Conservation (phyloP, 225 moss, liverwort and hornwort species). For the Pleurozium schreberi region DNA sequence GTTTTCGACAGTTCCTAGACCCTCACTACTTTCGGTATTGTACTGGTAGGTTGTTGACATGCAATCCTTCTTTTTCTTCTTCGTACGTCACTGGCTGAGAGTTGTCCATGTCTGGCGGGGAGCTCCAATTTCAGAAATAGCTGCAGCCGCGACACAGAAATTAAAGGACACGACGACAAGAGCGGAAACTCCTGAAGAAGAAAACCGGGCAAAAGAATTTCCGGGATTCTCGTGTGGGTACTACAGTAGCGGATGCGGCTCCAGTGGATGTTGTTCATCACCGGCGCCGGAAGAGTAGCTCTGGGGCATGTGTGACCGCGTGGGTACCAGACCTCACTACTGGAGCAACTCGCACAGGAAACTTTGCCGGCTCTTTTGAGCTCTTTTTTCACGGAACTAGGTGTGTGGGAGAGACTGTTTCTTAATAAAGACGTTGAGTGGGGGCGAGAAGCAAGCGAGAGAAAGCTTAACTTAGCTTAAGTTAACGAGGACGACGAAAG, state of each 20-base stretch:
- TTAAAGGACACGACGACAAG: not conserved
- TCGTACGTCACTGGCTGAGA: not conserved
- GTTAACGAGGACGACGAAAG: not conserved
- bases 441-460: not conserved
- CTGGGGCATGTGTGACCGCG: not conserved
- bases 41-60: not conserved
- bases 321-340: not conserved
- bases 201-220: not conserved
- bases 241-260: not conserved
- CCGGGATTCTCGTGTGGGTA: not conserved
- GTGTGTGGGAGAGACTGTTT: not conserved
- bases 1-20: not conserved
- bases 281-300: not conserved
- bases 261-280: not conserved
- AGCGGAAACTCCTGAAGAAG: not conserved
- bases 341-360: not conserved
- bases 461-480: not conserved
- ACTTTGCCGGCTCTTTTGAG: not conserved
- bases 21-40: too few species aligned
- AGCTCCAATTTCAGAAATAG: not conserved
- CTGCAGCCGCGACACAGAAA: not conserved
- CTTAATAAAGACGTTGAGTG: not conserved
- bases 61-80: too few species aligned
- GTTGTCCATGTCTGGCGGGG: not conserved
- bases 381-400: not conserved